These are phyloP conservation scores for Ogataea populi-albae DNA, from an alignment of 805 yeast genomes.

Conservation along the genomic window DNA sequence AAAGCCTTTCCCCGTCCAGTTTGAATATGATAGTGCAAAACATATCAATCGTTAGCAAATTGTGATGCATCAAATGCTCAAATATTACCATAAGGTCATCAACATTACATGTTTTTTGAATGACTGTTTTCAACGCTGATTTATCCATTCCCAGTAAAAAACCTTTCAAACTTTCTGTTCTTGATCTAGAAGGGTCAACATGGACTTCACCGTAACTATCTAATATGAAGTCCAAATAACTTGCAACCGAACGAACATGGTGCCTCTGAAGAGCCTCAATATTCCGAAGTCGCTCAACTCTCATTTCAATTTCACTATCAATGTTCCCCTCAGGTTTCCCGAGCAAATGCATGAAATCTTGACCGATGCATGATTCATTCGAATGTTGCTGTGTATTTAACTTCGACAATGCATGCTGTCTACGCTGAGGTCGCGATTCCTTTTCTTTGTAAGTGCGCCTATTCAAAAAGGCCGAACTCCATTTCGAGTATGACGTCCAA, in stretches of 20 bases:
- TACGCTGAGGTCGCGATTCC: too few species aligned
- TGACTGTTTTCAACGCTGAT: background rate
- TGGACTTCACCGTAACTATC: conserved; percentile 14
- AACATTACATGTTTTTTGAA: background rate
- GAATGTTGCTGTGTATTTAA: too few species aligned
- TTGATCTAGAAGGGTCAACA: background rate
- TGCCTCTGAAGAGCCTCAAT: conserved; percentile 7
- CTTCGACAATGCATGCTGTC: too few species aligned
- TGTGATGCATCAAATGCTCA: conserved; percentile 20
- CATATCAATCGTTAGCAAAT: conserved; percentile 9
- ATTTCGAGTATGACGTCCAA: too few species aligned
- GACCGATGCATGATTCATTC: too few species aligned
- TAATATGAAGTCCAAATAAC: conserved; percentile 16
- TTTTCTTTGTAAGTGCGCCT: too few species aligned
- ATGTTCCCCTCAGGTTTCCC: conserved; percentile 9
- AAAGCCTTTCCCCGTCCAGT: conserved; percentile 16
- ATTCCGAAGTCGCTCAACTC: conserved; percentile 12
- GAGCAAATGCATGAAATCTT: too few species aligned
- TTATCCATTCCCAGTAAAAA: background rate
- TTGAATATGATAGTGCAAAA: conserved; percentile 21
- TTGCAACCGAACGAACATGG: conserved; percentile 12
- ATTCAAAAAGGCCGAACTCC: too few species aligned
- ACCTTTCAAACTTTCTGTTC: background rate
- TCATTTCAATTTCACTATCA: conserved; percentile 11
- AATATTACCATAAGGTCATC: conserved; percentile 11